Evolutionary conservation across 441 rosid species (phyloP).

Genomic region (Pelargonium cotyledonis): DNA sequence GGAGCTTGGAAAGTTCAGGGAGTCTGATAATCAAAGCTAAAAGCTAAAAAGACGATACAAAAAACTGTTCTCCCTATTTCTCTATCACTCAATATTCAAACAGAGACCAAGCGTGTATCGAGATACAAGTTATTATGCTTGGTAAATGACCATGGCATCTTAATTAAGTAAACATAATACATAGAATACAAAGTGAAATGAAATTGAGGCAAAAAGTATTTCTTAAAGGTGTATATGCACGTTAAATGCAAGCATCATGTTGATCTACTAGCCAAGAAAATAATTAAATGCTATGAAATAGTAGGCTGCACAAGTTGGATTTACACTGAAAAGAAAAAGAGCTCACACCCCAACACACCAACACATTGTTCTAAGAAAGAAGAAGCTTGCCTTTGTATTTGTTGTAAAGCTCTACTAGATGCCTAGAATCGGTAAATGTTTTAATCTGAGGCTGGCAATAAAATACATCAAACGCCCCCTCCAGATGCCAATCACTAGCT

Average conservation of each 20-base stretch:
- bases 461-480: conserved; percentile 84
- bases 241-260: neutral
- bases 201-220: too few species aligned
- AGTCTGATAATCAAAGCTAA: too few species aligned
- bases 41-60: too few species aligned
- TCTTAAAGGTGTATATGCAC: neutral
- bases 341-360: neutral
- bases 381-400: conserved; percentile 69
- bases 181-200: too few species aligned
- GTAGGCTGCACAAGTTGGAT: neutral
- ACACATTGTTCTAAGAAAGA: neutral
- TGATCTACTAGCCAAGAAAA: neutral
- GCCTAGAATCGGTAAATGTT: conserved; percentile 64
- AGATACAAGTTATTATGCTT: too few species aligned
- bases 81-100: too few species aligned
- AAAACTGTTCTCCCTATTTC: too few species aligned
- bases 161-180: too few species aligned
- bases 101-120: too few species aligned
- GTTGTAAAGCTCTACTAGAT: conserved; percentile 85
- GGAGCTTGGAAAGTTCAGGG: too few species aligned
- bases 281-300: neutral
- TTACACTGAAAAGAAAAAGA: neutral
- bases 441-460: conserved; percentile 75
- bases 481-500: conserved; percentile 85
- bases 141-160: too few species aligned